Percentiles rank a stretch among this genome's conserved stretches.
Conservation (phyloP, 768 basidiomycete species). For the Russula brevipes region DNA sequence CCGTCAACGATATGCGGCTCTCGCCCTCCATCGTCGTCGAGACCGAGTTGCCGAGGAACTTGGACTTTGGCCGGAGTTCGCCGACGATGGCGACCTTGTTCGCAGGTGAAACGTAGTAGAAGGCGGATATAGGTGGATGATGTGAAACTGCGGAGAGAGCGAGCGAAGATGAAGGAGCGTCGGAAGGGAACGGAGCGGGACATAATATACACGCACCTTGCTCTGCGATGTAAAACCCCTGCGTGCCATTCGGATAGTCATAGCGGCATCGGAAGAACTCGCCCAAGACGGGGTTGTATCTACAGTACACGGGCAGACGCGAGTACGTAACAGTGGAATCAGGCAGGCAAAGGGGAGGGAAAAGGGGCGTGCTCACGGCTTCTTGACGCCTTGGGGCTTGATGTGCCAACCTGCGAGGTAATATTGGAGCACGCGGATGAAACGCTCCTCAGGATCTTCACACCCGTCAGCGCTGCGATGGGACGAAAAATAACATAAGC, state of each 20-base stretch:
- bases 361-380: constrained; percentile 63
- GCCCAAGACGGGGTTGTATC: constrained; percentile 95
- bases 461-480: constrained; percentile 66
- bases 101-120: constrained; percentile 89
- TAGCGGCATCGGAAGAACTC: constrained; percentile 98
- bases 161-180: too few relatives aligned
- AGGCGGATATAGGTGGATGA: constrained; percentile 92
- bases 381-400: constrained; percentile 99
- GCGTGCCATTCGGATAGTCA: constrained; percentile 85
- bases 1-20: constrained; percentile 79
- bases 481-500: background rate
- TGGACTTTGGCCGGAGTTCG: constrained; percentile 91
- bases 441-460: constrained; percentile 81
- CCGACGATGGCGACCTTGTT: constrained; percentile 86
- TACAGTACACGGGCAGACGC: constrained; percentile 30
- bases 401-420: constrained; percentile 99
- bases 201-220: constrained; percentile 54
- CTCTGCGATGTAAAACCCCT: constrained; percentile 94
- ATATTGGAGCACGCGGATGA: constrained; percentile 85
- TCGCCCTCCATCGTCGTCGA: constrained; percentile 96
- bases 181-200: background rate
- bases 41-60: constrained; percentile 95
- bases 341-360: constrained; percentile 1
- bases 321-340: constrained; percentile 10
- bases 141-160: constrained; percentile 69